A percentile compares a stretch with the other conserved stretches of the same genome.
phyloP scores from a whole-genome alignment of 495 filamentous ascomycete species.

The Podospora anserina region DNA sequence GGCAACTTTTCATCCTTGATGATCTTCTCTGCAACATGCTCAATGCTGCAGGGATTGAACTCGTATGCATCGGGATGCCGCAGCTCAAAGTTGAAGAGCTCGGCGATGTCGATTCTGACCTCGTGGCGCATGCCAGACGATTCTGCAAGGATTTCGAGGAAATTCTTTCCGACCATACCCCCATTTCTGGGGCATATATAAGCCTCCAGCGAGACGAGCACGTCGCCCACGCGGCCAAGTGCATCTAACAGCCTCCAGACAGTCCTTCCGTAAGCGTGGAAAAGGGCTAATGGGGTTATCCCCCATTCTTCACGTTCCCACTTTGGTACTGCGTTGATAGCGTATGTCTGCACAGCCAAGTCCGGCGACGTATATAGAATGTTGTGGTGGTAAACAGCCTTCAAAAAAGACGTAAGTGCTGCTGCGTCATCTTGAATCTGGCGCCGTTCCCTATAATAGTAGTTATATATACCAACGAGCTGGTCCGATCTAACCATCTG shows the following conservation, averaged over 20 bases:
- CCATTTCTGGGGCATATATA: conserved; percentile 10
- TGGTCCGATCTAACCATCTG: conserved; percentile 16
- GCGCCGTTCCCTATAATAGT: not conserved
- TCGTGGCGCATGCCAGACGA: conserved; percentile 15
- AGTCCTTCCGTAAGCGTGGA: not conserved
- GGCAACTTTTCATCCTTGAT: conserved; percentile 23
- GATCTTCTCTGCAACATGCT: conserved; percentile 21
- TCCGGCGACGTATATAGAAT: not conserved
- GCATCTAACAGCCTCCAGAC: conserved; percentile 23
- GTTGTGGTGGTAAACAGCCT: not conserved
- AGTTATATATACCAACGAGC: not conserved
- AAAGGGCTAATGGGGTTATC: not conserved
- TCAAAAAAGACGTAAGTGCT: conserved; percentile 29
- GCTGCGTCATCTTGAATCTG: not conserved
- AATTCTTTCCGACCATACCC: not conserved
- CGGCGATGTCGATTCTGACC: conserved; percentile 21
- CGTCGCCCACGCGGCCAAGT: conserved; percentile 17
- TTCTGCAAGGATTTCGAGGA: conserved; percentile 16
- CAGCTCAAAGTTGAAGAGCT: conserved; percentile 22
- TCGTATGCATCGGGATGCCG: conserved; percentile 5
- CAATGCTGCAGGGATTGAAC: conserved; percentile 23
- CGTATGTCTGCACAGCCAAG: not conserved
- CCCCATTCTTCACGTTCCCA: not conserved
- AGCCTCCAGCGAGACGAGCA: conserved; percentile 16
- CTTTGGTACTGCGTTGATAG: not conserved